These are phyloP conservation scores for Eucalyptus paniculata DNA, from an alignment of 345 rosid species.

Conservation along the genomic window DNA sequence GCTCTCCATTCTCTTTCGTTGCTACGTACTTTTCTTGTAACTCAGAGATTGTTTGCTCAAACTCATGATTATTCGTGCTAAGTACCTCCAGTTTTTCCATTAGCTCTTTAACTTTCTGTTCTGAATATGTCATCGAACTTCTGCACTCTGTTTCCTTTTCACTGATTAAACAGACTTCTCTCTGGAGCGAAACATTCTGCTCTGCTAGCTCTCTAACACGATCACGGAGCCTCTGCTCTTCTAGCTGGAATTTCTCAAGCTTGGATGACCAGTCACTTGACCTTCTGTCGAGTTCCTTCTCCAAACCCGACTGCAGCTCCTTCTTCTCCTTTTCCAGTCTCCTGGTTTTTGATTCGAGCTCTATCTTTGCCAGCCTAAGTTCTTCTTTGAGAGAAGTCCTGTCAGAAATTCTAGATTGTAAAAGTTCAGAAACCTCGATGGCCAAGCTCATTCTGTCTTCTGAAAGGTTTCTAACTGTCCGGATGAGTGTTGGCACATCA, in stretches of 20 bases:
- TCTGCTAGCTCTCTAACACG: slow-evolving; percentile 95
- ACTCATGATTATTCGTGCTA: slow-evolving; percentile 37
- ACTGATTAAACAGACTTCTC: slow-evolving; percentile 55
- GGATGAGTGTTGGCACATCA: slow-evolving; percentile 56
- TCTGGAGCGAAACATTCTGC: slow-evolving; percentile 90
- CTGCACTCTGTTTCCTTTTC: slow-evolving; percentile 64
- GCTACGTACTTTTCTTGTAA: slow-evolving; percentile 41
- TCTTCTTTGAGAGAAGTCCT: slow-evolving; percentile 58
- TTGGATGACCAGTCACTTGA: slow-evolving; percentile 83
- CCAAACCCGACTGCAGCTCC: slow-evolving; percentile 72
- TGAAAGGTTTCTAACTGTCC: slow-evolving; percentile 32
- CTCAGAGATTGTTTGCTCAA: slow-evolving; percentile 35
- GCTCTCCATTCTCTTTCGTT: slow-evolving; percentile 34
- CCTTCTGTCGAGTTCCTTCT: slow-evolving; percentile 95
- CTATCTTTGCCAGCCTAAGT: slow-evolving; percentile 37
- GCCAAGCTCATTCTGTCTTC: slow-evolving; percentile 74
- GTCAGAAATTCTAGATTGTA: slow-evolving; percentile 51
- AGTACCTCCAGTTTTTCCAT: slow-evolving; percentile 35
- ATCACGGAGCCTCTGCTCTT: slow-evolving; percentile 90
- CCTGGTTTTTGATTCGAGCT: slow-evolving; percentile 35
- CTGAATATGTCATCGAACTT: slow-evolving; percentile 35
- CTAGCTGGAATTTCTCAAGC: slow-evolving; percentile 71
- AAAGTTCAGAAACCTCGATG: slow-evolving; percentile 52
- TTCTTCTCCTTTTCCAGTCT: slow-evolving; percentile 70
- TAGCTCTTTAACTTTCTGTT: slow-evolving; percentile 52